Conservation (phyloP, 1,139 yeast species). For the Suhomyces coccinellae region DNA sequence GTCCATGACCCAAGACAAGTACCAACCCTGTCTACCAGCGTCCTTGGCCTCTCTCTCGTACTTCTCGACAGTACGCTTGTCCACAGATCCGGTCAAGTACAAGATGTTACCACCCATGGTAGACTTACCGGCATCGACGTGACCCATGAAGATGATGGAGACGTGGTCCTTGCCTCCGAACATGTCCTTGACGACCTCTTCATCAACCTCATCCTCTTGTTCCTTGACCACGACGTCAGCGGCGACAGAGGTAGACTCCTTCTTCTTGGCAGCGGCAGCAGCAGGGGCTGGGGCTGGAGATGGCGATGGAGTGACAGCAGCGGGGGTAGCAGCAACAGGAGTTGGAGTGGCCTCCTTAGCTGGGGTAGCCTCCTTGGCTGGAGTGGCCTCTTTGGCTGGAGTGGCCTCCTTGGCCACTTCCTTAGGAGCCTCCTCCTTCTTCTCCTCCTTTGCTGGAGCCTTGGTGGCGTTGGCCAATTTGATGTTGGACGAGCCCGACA, state of each 20-base stretch:
- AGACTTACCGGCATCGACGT: conserved; percentile 98
- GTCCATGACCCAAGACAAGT: conserved; percentile 98
- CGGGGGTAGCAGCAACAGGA: conserved; percentile 18
- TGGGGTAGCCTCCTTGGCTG: conserved; percentile 18
- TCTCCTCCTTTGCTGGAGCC: conserved; percentile 30
- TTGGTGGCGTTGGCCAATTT: conserved; percentile 63
- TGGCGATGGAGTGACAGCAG: conserved; percentile 18
- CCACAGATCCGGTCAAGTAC: conserved; percentile 93
- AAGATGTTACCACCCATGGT: conserved; percentile 98
- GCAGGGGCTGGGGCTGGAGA: conserved; percentile 16
- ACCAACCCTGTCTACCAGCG: conserved; percentile 99
- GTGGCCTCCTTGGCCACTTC: conserved; percentile 6
- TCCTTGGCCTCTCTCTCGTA: conserved; percentile 98
- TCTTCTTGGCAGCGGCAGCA: conserved; percentile 10
- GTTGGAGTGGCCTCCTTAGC: conserved; percentile 20
- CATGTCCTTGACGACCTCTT: conserved; percentile 84
- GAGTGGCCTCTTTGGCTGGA: conserved; percentile 16
- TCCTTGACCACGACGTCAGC: conserved; percentile 62
- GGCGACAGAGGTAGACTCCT: conserved; percentile 25
- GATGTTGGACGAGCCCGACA: conserved; percentile 65
- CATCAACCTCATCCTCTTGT: conserved; percentile 85
- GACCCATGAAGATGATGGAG: conserved; percentile 98
- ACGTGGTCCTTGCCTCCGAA: conserved; percentile 97
- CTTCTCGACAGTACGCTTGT: conserved; percentile 98
- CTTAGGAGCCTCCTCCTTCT: background rate